These are phyloP conservation scores for Cryphonectria nitschkei DNA, from an alignment of 2,329 filamentous ascomycete species.

Conservation along the genomic window DNA sequence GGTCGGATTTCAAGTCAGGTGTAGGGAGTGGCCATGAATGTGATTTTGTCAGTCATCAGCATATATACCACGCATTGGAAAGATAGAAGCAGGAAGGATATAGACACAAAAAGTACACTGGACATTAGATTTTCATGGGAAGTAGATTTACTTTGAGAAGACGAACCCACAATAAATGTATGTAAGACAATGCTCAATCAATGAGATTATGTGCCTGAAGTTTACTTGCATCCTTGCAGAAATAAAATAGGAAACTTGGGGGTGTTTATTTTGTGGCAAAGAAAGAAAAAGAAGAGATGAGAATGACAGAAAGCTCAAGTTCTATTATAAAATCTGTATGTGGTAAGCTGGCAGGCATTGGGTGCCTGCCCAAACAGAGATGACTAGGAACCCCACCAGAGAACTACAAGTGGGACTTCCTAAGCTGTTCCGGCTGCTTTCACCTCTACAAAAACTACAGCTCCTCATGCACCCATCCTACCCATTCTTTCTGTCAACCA, in stretches of 20 bases:
- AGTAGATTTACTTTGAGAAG: not conserved
- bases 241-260: not conserved
- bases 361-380: constrained; percentile 14
- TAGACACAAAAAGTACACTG: not conserved
- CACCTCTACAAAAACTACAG: not conserved
- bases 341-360: not conserved
- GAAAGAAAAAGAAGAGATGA: not conserved
- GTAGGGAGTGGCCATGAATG: not conserved
- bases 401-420: not conserved
- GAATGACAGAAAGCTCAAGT: not conserved
- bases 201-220: not conserved
- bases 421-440: not conserved
- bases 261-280: too few relatives aligned
- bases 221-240: too few relatives aligned
- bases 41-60: constrained; percentile 3
- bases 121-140: not conserved
- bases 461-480: constrained; percentile 1
- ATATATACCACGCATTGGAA: constrained; percentile 20
- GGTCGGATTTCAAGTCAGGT: not conserved
- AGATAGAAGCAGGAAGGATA: not conserved
- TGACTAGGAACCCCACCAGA: constrained; percentile 17
- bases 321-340: not conserved
- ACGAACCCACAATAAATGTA: not conserved
- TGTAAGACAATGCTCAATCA: not conserved
- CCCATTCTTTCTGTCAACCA: not conserved